phyloP scores from a whole-genome alignment of 306 rosid genomes.

The Vigna trinervia region DNA sequence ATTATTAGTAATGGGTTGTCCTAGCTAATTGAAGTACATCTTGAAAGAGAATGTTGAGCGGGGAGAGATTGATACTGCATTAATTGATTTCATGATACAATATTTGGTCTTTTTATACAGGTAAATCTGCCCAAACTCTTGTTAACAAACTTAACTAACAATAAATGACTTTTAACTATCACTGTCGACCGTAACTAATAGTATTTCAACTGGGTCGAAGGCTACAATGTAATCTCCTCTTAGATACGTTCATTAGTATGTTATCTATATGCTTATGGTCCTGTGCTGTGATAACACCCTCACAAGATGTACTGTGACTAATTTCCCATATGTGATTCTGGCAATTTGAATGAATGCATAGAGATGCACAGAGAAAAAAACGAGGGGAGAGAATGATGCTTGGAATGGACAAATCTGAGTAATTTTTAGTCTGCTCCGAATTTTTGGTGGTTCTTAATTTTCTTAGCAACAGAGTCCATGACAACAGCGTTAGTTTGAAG shows the following conservation, averaged over 20 bases:
- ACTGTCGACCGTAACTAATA: background rate
- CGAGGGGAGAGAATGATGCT: background rate
- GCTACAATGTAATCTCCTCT: background rate
- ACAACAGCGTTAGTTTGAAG: background rate
- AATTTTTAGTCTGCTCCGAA: background rate
- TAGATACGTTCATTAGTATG: background rate
- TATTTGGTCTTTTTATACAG: background rate
- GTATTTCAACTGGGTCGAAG: background rate
- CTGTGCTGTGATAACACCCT: background rate
- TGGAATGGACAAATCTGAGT: background rate
- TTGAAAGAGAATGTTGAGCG: background rate
- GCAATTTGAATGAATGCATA: slow-evolving; percentile 24
- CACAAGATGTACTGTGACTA: background rate
- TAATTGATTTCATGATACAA: background rate
- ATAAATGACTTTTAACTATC: background rate
- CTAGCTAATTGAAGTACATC: background rate
- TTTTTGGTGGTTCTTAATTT: slow-evolving; percentile 40
- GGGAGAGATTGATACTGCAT: background rate
- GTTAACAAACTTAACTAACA: background rate
- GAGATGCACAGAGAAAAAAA: background rate
- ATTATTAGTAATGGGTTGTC: background rate
- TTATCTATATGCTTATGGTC: background rate
- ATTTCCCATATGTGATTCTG: background rate
- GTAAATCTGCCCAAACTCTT: background rate
- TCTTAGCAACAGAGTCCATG: background rate